phyloP scores from a whole-genome alignment of 257 asterid species.

The Paulownia fortunei region DNA sequence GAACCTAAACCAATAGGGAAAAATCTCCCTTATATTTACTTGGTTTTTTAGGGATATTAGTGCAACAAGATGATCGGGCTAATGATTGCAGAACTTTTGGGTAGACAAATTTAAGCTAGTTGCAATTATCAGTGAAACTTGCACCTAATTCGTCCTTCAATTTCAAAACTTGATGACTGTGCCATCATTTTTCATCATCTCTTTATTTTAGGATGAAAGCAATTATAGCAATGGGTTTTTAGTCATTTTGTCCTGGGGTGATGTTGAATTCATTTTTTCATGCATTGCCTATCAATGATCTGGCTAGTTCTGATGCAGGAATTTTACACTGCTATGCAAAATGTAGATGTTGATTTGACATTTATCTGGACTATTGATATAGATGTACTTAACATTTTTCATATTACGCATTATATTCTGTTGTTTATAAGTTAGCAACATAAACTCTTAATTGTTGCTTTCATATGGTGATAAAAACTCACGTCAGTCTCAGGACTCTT shows the following conservation, averaged over 20 bases:
- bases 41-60: not conserved
- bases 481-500: not conserved
- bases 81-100: not conserved
- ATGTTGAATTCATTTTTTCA: not conserved
- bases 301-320: not conserved
- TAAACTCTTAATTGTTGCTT: not conserved
- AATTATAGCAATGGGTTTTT: not conserved
- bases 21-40: no score
- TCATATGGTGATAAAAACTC: slow-evolving; percentile 3
- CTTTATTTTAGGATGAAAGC: not conserved
- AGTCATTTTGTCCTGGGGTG: not conserved
- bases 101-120: not conserved
- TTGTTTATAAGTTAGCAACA: not conserved
- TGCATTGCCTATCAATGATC: not conserved
- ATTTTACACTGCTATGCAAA: not conserved
- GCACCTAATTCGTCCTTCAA: not conserved
- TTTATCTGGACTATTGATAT: not conserved
- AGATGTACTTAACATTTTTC: not conserved
- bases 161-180: not conserved
- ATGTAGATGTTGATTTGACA: not conserved
- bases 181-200: not conserved
- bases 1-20: no score
- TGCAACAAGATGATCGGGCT: not conserved
- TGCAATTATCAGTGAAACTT: not conserved
- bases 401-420: not conserved